Evolutionary conservation across 1,139 yeast genomes (phyloP), one percentile per base, ranked within the genome.

Genomic region (Taphrina sp.): DNA sequence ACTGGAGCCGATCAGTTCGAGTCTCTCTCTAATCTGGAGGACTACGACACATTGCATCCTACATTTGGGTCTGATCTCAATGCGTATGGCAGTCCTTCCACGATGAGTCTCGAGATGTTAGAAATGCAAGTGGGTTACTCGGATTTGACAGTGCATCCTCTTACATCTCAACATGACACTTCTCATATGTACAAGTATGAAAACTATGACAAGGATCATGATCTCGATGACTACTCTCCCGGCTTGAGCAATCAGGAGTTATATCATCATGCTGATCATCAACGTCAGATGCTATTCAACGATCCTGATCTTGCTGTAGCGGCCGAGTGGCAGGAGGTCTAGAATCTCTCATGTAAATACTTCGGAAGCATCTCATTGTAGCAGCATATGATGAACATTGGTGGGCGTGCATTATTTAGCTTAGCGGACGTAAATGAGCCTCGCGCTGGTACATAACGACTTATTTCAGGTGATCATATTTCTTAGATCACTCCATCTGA

Each of bases 271-370:
- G 38, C 47, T 3, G 47, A 43, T 14, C 47, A 29, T 16, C 34
- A 43, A 10, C 47, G 47, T 5, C 47, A 43, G 22, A 43, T 43
- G 47, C 47, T 43, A 7, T 43, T 43, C 38, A 43, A 43, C 12
- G 47, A 43, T 19, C 37, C 47, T 5, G 2, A 20, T 8, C 26
- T 43, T 10, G 31, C 14, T 33, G 47, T 43, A 3, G 31, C 20
- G 28, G 12, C 10, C 12, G 31, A 12, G 10, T 43, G 47, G 47
- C 47, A 43, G 17, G 38, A 43, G 29, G 47, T 43, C 2, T 43
- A 43, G 28, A 19, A 26, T 7, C 31, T 26, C 31, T n/a, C n/a
- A n/a, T n/a, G n/a, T n/a, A n/a, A n/a, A n/a, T n/a, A n/a, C n/a
- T n/a, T n/a, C n/a, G n/a, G n/a, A n/a, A n/a, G n/a, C n/a, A n/a